A percentile compares a stretch with the other conserved stretches of the same genome.
phyloP scores from a whole-genome alignment of 345 rosid genomes.

The Erysimum cheiranthoides region DNA sequence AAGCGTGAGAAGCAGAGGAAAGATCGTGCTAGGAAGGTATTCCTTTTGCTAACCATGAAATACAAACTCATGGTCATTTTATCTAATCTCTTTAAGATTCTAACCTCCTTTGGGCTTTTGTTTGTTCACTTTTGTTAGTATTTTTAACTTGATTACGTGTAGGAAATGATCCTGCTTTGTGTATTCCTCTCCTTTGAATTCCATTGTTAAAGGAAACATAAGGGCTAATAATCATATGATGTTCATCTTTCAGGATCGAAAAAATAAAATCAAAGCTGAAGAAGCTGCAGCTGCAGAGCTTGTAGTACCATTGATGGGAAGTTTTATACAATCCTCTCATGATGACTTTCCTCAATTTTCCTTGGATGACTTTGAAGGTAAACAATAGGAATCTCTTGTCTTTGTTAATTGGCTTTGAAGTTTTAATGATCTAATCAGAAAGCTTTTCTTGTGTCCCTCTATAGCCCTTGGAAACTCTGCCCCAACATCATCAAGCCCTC shows the following conservation, averaged over 20 bases:
- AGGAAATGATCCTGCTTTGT: conserved; percentile 2
- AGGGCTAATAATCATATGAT: conserved; percentile 28
- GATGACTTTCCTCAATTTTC: conserved; percentile 64
- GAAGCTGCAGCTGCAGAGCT: conserved; percentile 59
- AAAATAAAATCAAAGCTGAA: conserved; percentile 85
- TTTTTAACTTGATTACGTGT: background rate
- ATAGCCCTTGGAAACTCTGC: conserved; percentile 76
- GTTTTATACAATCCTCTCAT: conserved; percentile 52
- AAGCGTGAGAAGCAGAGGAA: conserved; percentile 86
- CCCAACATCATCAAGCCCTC: conserved; percentile 67
- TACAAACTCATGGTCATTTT: background rate
- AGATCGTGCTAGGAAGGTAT: conserved; percentile 78
- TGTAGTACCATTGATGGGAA: conserved; percentile 51
- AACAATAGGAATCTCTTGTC: background rate
- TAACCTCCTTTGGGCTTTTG: background rate
- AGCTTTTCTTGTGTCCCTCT: conserved; percentile 1
- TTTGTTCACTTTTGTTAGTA: conserved; percentile 4
- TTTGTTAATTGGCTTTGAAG: background rate
- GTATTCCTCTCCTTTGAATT: background rate
- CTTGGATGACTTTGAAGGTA: conserved; percentile 92
- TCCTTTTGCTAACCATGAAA: background rate
- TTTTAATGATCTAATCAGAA: conserved; percentile 2
- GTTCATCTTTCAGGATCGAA: conserved; percentile 61
- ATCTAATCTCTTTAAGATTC: background rate
- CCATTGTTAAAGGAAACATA: background rate